Percentiles rank a stretch among this genome's conserved stretches.
phyloP scores from a whole-genome alignment of 1,284 basidiomycete genomes.

The Sporisorium iseilematis-ciliati region DNA sequence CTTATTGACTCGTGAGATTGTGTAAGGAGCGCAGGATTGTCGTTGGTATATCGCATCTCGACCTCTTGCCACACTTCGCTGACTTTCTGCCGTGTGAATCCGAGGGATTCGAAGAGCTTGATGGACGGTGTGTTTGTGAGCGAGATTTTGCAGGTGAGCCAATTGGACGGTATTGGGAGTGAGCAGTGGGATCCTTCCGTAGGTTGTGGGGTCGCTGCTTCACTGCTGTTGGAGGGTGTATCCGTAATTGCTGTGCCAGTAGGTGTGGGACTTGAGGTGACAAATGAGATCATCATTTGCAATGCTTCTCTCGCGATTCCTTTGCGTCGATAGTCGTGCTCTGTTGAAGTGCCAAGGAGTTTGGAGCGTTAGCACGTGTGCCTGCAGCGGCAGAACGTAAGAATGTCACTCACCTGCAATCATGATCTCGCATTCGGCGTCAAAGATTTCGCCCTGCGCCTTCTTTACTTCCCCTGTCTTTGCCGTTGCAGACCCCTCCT shows the following conservation, averaged over 20 bases:
- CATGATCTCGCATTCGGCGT: conserved; percentile 83
- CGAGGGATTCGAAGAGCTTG: conserved; percentile 53
- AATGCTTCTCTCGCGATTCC: conserved; percentile 73
- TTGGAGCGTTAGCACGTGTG: not conserved
- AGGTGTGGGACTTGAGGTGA: conserved; percentile 68
- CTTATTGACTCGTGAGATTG: conserved; percentile 8
- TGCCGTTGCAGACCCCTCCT: not conserved
- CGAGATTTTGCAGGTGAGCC: conserved; percentile 57
- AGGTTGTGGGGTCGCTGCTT: not conserved
- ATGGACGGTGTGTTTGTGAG: conserved; percentile 49
- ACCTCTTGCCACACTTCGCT: conserved; percentile 61
- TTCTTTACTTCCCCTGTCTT: not conserved
- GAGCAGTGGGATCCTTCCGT: conserved; percentile 10
- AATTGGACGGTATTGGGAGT: conserved; percentile 38
- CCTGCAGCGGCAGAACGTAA: conserved; percentile 31
- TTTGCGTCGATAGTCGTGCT: conserved; percentile 74
- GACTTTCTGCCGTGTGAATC: conserved; percentile 48
- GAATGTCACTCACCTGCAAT: conserved; percentile 76
- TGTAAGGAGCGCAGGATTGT: not conserved
- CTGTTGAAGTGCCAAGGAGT: conserved; percentile 71
- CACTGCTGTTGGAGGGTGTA: not conserved
- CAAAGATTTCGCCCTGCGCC: conserved; percentile 58
- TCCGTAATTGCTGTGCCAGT: not conserved
- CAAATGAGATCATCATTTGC: conserved; percentile 65
- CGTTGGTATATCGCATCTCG: conserved; percentile 65